Percentiles rank a stretch among this genome's conserved stretches.
These are phyloP conservation scores for Talaromyces sp. DNA, from an alignment of 2,329 filamentous ascomycete genomes.

Conservation along the genomic window DNA sequence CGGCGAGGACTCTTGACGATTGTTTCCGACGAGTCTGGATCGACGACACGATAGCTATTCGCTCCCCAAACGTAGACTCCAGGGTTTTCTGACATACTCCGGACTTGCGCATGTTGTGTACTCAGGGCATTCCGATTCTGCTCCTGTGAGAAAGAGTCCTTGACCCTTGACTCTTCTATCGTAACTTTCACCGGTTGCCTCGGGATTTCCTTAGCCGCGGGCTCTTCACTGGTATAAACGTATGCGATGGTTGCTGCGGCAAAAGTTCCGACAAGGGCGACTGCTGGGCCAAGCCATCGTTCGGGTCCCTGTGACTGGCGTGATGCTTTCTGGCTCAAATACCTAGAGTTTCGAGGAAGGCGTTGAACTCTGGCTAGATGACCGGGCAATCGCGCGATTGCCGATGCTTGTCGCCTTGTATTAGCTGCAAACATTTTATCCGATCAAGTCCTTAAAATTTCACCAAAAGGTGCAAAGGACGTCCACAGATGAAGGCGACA, in stretches of 20 bases:
- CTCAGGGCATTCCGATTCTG: slow-evolving; percentile 72
- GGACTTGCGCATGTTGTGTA: slow-evolving; percentile 82
- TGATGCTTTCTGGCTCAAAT: slow-evolving; percentile 24
- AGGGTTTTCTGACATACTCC: slow-evolving; percentile 72
- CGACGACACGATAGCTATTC: slow-evolving; percentile 78
- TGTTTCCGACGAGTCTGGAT: slow-evolving; percentile 71
- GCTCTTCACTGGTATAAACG: slow-evolving; percentile 20
- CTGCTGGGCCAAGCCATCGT: slow-evolving; percentile 25
- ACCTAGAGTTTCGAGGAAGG: slow-evolving; percentile 21
- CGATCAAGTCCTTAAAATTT: not conserved
- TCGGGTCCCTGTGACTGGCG: slow-evolving; percentile 14
- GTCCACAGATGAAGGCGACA: not conserved
- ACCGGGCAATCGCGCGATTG: slow-evolving; percentile 17
- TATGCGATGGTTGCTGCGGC: slow-evolving; percentile 28
- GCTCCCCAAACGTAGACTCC: slow-evolving; percentile 94
- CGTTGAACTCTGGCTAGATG: slow-evolving; percentile 18
- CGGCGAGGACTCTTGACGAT: slow-evolving; percentile 75
- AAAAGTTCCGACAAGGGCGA: slow-evolving; percentile 27
- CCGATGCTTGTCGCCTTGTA: slow-evolving; percentile 20
- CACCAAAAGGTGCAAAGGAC: not conserved
- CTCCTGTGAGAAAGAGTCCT: slow-evolving; percentile 55
- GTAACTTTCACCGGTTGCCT: slow-evolving; percentile 24
- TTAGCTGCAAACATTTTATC: slow-evolving; percentile 23
- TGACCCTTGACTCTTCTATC: slow-evolving; percentile 62
- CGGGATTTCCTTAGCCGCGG: slow-evolving; percentile 15